Conservation (phyloP, 1,284 basidiomycete species). For the Microbotryum silenes-acaulis region DNA sequence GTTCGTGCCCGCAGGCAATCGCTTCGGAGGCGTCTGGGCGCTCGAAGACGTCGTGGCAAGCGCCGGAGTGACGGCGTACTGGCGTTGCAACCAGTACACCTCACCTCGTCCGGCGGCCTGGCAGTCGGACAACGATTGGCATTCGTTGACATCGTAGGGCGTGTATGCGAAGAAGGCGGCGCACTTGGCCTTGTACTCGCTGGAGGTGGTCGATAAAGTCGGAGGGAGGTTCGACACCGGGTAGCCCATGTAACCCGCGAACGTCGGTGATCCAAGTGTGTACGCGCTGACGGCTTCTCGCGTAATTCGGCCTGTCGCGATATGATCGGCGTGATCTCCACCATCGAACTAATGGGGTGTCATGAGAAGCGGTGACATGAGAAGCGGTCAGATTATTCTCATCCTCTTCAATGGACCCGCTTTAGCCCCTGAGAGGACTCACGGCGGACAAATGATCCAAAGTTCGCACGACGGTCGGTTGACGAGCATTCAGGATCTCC, state of each 20-base stretch:
- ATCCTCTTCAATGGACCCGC: too few relatives aligned
- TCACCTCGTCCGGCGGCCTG: constrained; percentile 15
- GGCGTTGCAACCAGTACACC: constrained; percentile 20
- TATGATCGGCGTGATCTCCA: constrained; percentile 32
- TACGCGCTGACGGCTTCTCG: constrained; percentile 2
- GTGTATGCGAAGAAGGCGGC: constrained; percentile 26
- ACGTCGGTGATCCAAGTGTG: constrained; percentile 5
- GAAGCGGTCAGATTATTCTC: too few relatives aligned
- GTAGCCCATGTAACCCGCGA: constrained; percentile 18
- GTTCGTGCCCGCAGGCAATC: constrained; percentile 1
- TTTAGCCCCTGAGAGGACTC: too few relatives aligned
- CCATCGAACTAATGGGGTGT: constrained; percentile 13
- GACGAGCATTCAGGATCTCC: constrained; percentile 12
- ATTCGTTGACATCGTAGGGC: constrained; percentile 21
- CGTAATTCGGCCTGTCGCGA: constrained; percentile 18
- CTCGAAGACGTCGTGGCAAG: background rate
- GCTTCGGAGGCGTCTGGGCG: background rate
- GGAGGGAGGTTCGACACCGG: constrained; percentile 17
- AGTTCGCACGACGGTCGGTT: constrained; percentile 14
- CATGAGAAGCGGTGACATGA: too few relatives aligned
- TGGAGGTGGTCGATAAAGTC: constrained; percentile 10
- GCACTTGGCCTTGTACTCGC: constrained; percentile 18
- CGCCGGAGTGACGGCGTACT: constrained; percentile 17
- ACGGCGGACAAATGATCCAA: constrained; percentile 20
- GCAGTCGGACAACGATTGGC: constrained; percentile 20